These are phyloP conservation scores for Hygrophila difformis DNA, from an alignment of 257 asterid species.

Conservation along the genomic window DNA sequence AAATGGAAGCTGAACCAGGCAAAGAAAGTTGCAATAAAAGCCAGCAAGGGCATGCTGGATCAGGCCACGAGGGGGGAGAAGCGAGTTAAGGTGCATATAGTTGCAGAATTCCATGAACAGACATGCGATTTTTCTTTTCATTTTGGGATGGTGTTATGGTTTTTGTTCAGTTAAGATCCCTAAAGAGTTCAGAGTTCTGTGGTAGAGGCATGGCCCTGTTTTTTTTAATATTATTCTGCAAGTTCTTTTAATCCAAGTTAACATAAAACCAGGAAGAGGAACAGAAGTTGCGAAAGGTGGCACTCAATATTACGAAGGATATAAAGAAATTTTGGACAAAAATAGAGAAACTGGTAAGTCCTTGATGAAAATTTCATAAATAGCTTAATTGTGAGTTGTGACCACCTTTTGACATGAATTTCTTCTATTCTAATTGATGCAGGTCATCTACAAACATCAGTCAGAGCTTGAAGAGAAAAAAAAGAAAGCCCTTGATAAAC, in stretches of 20 bases:
- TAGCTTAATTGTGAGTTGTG: slow-evolving; percentile 8
- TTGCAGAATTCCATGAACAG: slow-evolving; percentile 3
- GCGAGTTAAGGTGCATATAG: slow-evolving; percentile 66
- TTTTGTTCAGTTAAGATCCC: neutral
- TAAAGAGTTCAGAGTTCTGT: no score
- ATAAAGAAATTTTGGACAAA: slow-evolving; percentile 95
- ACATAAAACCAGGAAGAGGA: slow-evolving; percentile 77
- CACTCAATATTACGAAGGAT: slow-evolving; percentile 84
- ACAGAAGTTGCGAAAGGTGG: slow-evolving; percentile 77
- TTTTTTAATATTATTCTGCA: slow-evolving; percentile 6
- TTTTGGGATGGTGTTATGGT: slow-evolving; percentile 14
- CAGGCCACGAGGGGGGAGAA: slow-evolving; percentile 97
- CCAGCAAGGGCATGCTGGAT: slow-evolving; percentile 94
- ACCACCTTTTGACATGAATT: slow-evolving; percentile 16
- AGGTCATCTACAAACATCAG: slow-evolving; percentile 97
- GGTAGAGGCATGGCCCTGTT: no score
- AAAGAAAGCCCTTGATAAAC: slow-evolving; percentile 91
- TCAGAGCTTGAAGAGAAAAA: slow-evolving; percentile 83
- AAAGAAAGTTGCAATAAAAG: slow-evolving; percentile 87
- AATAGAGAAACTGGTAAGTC: slow-evolving; percentile 90
- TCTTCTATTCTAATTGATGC: slow-evolving; percentile 19
- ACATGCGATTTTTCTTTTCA: neutral
- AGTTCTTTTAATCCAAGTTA: slow-evolving; percentile 16
- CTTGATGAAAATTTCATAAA: slow-evolving; percentile 12
- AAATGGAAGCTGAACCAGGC: slow-evolving; percentile 98